A percentile compares a stretch with the other conserved stretches of the same genome.
These are phyloP conservation scores for Pyrrhoderma noxium DNA, from an alignment of 1,284 basidiomycete genomes.

Conservation along the genomic window DNA sequence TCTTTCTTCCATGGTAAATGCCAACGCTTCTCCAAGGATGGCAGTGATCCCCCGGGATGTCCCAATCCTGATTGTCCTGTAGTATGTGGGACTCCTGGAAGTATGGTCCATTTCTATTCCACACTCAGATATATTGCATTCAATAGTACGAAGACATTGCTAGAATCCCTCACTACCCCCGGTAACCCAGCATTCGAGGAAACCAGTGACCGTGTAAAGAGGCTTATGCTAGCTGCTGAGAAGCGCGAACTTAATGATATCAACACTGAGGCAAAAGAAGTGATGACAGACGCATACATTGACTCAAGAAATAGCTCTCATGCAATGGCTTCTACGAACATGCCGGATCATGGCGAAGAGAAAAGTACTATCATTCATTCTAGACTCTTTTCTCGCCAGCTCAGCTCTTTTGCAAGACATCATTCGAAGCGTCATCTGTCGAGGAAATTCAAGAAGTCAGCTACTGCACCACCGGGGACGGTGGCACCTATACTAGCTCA, in stretches of 20 bases:
- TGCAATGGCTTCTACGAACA: not conserved
- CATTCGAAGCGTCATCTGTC: not conserved
- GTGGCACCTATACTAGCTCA: constrained; percentile 28
- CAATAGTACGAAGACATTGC: constrained; percentile 33
- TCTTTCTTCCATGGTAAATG: constrained; percentile 71
- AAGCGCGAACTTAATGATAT: not conserved
- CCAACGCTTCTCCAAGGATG: constrained; percentile 35
- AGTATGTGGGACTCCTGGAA: constrained; percentile 73
- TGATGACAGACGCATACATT: not conserved
- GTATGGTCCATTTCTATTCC: constrained; percentile 58
- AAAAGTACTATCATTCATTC: not conserved
- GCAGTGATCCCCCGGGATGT: constrained; percentile 56
- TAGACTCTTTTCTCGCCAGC: not conserved
- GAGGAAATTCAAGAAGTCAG: constrained; percentile 15
- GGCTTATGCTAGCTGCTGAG: constrained; percentile 19
- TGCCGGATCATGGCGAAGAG: not conserved
- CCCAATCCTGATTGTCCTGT: constrained; percentile 71
- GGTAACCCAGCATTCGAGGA: constrained; percentile 34
- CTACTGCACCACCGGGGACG: not conserved
- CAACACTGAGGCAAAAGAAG: not conserved
- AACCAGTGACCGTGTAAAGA: constrained; percentile 34
- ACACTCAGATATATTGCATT: constrained; percentile 44
- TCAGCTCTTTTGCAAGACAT: not conserved
- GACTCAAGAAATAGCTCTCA: constrained; percentile 2
- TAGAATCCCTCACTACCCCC: constrained; percentile 32